phyloP scores from a whole-genome alignment of 1,284 basidiomycete genomes.

The Gymnopus androsaceus region DNA sequence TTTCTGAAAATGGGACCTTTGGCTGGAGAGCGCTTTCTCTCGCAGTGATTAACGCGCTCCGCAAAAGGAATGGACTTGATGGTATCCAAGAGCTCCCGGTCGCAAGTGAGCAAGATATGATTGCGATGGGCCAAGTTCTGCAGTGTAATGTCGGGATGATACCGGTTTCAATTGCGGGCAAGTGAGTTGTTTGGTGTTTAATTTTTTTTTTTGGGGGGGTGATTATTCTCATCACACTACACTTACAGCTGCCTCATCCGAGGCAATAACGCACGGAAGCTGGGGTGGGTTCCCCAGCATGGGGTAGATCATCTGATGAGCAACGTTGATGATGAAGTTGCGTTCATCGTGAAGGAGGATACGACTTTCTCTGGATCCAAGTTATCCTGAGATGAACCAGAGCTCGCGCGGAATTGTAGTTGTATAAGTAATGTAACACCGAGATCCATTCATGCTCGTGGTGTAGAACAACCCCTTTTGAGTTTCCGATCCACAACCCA shows the following conservation, averaged over 20 bases:
- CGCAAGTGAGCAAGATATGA: conserved; percentile 13
- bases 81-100: not conserved
- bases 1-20: conserved; percentile 19
- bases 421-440: no score
- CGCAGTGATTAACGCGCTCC: conserved; percentile 10
- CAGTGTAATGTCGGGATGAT: conserved; percentile 9
- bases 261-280: conserved; percentile 14
- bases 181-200: conserved; percentile 3
- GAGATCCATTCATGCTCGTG: no score
- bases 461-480: no score
- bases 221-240: not conserved
- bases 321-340: conserved; percentile 13
- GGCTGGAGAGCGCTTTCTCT: conserved; percentile 18
- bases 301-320: conserved; percentile 16
- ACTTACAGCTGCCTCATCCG: conserved; percentile 11
- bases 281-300: conserved; percentile 21
- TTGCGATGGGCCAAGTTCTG: conserved; percentile 10
- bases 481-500: no score
- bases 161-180: conserved; percentile 15
- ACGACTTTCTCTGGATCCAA: conserved; percentile 3
- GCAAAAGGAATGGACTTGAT: not conserved
- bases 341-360: conserved; percentile 25
- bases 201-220: not conserved
- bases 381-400: not conserved
- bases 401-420: not conserved